Percentiles rank a stretch among this genome's conserved stretches.
Conservation (phyloP, 768 basidiomycete genomes). For the Russula griseocarnosa region DNA sequence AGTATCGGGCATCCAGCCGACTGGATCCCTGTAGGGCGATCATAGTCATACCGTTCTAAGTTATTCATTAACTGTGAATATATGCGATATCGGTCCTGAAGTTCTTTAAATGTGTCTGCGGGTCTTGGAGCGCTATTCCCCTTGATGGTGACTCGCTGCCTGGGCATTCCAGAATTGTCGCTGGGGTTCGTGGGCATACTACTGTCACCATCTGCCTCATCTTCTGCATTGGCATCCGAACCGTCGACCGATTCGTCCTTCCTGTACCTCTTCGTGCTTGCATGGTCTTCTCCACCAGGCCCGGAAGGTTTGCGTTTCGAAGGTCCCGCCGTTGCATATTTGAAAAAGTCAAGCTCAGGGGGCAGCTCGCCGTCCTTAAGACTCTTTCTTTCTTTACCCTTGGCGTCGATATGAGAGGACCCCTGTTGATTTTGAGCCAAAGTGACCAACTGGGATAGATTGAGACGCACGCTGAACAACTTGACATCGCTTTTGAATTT, state of each 20-base stretch:
- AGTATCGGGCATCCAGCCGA: conserved; percentile 75
- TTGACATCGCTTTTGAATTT: conserved; percentile 65
- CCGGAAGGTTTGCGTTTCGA: conserved; percentile 48
- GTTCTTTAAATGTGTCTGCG: conserved; percentile 53
- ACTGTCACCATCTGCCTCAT: conserved; percentile 29
- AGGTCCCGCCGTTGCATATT: conserved; percentile 59
- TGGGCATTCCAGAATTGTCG: conserved; percentile 34
- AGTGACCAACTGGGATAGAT: not conserved
- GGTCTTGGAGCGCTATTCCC: conserved; percentile 64
- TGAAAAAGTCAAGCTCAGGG: conserved; percentile 86
- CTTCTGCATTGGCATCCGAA: conserved; percentile 32
- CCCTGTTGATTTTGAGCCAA: conserved; percentile 30
- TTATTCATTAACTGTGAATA: conserved; percentile 62
- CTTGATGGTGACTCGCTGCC: conserved; percentile 70
- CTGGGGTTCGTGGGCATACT: conserved; percentile 30
- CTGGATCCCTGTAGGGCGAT: conserved; percentile 76
- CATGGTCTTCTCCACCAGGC: conserved; percentile 8
- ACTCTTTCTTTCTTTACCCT: conserved; percentile 30
- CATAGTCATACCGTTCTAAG: conserved; percentile 55
- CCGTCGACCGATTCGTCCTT: conserved; percentile 29
- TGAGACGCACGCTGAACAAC: conserved; percentile 56
- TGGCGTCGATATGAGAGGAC: conserved; percentile 29
- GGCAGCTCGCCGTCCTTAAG: conserved; percentile 55
- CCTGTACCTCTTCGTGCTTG: conserved; percentile 20
- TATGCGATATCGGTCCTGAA: conserved; percentile 55